phyloP scores from a whole-genome alignment of 1,284 basidiomycete species.

The Anthracocystis panici-leucophaei region DNA sequence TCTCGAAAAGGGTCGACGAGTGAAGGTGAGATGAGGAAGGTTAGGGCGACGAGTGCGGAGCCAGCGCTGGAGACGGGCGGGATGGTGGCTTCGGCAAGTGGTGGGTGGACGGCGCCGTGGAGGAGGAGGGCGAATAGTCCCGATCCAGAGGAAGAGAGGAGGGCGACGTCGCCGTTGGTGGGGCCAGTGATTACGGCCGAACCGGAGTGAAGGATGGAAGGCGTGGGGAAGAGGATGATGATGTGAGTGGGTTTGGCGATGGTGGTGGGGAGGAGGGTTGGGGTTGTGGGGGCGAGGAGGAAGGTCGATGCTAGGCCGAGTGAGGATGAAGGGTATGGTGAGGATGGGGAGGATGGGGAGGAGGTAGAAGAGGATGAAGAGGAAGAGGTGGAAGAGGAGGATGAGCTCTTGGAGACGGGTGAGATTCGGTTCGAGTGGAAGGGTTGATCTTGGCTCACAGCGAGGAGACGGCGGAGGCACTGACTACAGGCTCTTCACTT shows the following conservation, averaged over 20 bases:
- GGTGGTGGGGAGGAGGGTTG: background rate
- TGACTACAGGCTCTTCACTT: background rate
- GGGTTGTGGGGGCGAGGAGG: background rate
- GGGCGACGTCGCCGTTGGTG: slow-evolving; percentile 52
- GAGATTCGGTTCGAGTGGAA: slow-evolving; percentile 68
- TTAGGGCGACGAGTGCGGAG: slow-evolving; percentile 27
- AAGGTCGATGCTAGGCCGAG: slow-evolving; percentile 17
- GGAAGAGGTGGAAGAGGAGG: slow-evolving; percentile 47
- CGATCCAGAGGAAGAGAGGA: background rate
- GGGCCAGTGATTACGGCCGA: slow-evolving; percentile 54
- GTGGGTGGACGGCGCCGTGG: slow-evolving; percentile 54
- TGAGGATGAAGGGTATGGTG: slow-evolving; percentile 29
- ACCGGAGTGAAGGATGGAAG: slow-evolving; percentile 46
- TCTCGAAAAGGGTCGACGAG: slow-evolving; percentile 21
- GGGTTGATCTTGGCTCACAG: too few relatives aligned
- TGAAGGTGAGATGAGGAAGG: background rate
- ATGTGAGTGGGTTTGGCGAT: slow-evolving; percentile 23
- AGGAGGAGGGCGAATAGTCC: slow-evolving; percentile 47
- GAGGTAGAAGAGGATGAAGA: slow-evolving; percentile 50
- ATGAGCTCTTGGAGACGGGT: slow-evolving; percentile 63
- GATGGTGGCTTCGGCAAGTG: slow-evolving; percentile 6
- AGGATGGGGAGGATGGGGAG: slow-evolving; percentile 13
- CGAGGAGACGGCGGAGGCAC: too few relatives aligned
- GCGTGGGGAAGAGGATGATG: slow-evolving; percentile 37
- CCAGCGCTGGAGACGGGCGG: slow-evolving; percentile 17